Percentiles rank a stretch among this genome's conserved stretches.
These are phyloP conservation scores for Aegilops longissima DNA, from an alignment of 176 grass and related monocot species.

Conservation along the genomic window DNA sequence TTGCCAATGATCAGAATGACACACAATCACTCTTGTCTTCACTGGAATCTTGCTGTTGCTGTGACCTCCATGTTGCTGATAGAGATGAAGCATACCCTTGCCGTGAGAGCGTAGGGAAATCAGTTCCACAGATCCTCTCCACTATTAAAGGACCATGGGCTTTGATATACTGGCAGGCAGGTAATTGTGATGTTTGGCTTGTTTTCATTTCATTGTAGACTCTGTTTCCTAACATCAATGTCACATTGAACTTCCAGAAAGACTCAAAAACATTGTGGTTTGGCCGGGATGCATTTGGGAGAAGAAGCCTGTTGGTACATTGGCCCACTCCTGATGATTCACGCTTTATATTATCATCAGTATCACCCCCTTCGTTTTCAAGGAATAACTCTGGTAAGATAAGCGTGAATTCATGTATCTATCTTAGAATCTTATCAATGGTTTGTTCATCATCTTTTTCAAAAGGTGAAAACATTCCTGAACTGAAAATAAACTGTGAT, in stretches of 20 bases:
- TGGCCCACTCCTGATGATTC: conserved; percentile 71
- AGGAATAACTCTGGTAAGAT: conserved; percentile 45
- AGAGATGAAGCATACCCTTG: conserved; percentile 40
- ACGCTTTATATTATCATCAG: conserved; percentile 77
- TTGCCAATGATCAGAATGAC: conserved; percentile 63
- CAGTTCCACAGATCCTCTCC: conserved; percentile 65
- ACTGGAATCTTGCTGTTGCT: conserved; percentile 62
- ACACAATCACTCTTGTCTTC: conserved; percentile 57
- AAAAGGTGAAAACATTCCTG: not conserved
- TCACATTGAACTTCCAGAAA: conserved; percentile 42
- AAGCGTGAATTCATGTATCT: not conserved
- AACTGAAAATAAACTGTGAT: not conserved
- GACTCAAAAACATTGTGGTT: conserved; percentile 72
- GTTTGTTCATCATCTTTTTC: not conserved
- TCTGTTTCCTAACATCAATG: conserved; percentile 13
- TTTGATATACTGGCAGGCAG: conserved; percentile 94
- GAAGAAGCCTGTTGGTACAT: conserved; percentile 87
- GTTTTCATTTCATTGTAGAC: conserved; percentile 2
- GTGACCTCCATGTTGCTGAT: conserved; percentile 29
- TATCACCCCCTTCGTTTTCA: conserved; percentile 49
- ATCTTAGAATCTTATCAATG: not conserved
- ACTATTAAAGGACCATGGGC: conserved; percentile 84
- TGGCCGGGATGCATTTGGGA: conserved; percentile 83
- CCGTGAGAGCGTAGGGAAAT: conserved; percentile 24
- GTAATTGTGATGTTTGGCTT: conserved; percentile 29